Evolutionary conservation across 129 eudicot species (phyloP), one percentile per base, ranked within the genome.

Genomic region (Helianthus annuus): DNA sequence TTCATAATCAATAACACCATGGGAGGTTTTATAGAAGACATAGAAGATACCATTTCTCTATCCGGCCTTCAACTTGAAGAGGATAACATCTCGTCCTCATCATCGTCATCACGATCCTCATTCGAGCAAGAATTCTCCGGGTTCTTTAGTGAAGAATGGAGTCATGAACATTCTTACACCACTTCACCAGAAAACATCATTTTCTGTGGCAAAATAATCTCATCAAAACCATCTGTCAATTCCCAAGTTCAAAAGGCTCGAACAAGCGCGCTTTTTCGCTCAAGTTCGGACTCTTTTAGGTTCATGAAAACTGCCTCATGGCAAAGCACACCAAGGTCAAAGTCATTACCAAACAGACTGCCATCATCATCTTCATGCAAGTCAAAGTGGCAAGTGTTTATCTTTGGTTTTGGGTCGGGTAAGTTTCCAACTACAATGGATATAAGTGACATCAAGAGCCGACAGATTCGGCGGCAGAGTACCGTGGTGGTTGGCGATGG

Each of bases 371-470:
- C 69, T 27, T 64, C 77, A 46, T 29, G 69, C 49, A 87, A 84
- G 78, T 74, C 84, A 8, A 73, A 73, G 64, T 84, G 83, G 87
- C 72, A 63, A 72, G 79, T 79, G 71, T 75, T 79, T 68, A 9
- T 77, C 75, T 84, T 79, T 55, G 85, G 87, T 54, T 73, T 73
- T 19, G 69, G 68, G 53, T 75, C 79, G 34, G 74, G 78, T 19
- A 79, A 71, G 45, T 68, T 68, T 19, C 79, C 83, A 1, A 59
- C 60, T 15, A 66, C 73, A 39, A 72, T 76, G 80, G 87, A 82
- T 62, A 32, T 84, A 72, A 78, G 76, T 44, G 93, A 87, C 39
- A 73, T 87, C 13, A 84, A 76, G 80, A 81, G 45, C 19, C 71
- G 89, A 74, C 89, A 76, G 65, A 38, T 73, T n/a, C 78, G 70